A percentile compares a stretch with the other conserved stretches of the same genome.
phyloP scores from a whole-genome alignment of 495 filamentous ascomycete genomes.

The Penicillium samsonianum region DNA sequence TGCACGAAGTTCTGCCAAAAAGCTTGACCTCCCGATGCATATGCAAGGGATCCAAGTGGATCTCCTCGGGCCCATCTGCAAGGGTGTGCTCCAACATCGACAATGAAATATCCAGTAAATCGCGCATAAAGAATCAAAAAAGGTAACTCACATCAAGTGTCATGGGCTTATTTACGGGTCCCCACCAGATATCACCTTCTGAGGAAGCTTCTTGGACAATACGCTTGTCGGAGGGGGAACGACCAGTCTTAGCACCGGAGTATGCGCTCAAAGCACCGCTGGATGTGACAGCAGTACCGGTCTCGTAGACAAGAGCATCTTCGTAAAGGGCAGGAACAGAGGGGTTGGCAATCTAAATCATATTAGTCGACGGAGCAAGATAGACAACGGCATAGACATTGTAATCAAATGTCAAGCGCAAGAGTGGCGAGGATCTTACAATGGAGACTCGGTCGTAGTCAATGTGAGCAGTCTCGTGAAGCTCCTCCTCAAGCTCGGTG shows the following conservation, averaged over 20 bases:
- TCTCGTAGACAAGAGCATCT: conserved; percentile 98
- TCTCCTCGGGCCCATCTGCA: conserved; percentile 32
- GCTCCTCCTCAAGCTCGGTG: conserved; percentile 95
- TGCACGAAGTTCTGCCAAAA: conserved; percentile 29
- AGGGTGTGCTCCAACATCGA: conserved; percentile 22
- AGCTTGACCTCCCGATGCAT: conserved; percentile 37
- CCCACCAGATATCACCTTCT: conserved; percentile 94
- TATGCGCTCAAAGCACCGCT: conserved; percentile 94
- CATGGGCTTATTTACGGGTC: conserved; percentile 99
- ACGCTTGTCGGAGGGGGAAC: conserved; percentile 94
- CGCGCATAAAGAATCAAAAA: conserved; percentile 19
- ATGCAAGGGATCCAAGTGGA: conserved; percentile 33
- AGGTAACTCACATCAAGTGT: conserved; percentile 80
- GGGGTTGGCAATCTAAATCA: conserved; percentile 76
- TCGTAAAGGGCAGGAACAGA: conserved; percentile 94
- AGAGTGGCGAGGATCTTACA: conserved; percentile 53
- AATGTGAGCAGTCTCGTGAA: conserved; percentile 98
- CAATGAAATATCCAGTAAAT: conserved; percentile 24
- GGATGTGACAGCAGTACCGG: conserved; percentile 93
- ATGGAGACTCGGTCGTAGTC: conserved; percentile 99
- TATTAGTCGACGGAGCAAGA: conserved; percentile 17
- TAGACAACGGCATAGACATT: conserved; percentile 5
- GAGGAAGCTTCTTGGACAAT: conserved; percentile 91
- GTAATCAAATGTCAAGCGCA: conserved; percentile 7
- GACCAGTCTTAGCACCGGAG: conserved; percentile 96